Conservation (phyloP, 2,329 filamentous ascomycete genomes). For the Tolypocladium nubicola region DNA sequence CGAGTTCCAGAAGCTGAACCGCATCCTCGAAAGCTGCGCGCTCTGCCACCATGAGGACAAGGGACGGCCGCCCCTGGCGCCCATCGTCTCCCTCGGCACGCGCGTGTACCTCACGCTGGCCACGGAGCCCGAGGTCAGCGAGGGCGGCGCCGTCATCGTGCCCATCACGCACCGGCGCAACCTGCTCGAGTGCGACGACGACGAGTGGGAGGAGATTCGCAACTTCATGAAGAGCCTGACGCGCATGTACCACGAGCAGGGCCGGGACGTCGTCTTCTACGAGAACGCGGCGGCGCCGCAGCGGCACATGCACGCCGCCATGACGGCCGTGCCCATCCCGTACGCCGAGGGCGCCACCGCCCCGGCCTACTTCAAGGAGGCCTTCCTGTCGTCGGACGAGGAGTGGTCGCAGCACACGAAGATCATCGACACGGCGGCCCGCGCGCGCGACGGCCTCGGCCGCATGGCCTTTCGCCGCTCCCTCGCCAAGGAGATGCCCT, state of each 20-base stretch:
- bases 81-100: constrained; percentile 76
- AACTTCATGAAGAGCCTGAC: constrained; percentile 98
- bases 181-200: constrained; percentile 94
- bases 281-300: constrained; percentile 84
- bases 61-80: constrained; percentile 65
- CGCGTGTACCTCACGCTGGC: constrained; percentile 80
- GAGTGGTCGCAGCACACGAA: constrained; percentile 96
- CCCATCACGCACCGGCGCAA: constrained; percentile 81
- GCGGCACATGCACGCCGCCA: constrained; percentile 70
- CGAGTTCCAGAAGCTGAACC: constrained; percentile 85
- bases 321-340: constrained; percentile 79
- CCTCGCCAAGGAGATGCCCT: constrained; percentile 92
- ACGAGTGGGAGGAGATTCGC: constrained; percentile 97
- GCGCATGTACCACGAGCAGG: constrained; percentile 88
- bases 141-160: constrained; percentile 78
- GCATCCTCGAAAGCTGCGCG: constrained; percentile 75
- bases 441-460: constrained; percentile 56
- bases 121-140: constrained; percentile 77
- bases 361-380: constrained; percentile 91
- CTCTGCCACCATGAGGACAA: constrained; percentile 86
- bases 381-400: constrained; percentile 76
- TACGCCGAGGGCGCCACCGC: constrained; percentile 85
- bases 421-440: constrained; percentile 74
- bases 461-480: constrained; percentile 71
- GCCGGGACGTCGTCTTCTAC: constrained; percentile 90